phyloP scores from a whole-genome alignment of 2,329 filamentous ascomycete species.

The Escovopsis sp. region DNA sequence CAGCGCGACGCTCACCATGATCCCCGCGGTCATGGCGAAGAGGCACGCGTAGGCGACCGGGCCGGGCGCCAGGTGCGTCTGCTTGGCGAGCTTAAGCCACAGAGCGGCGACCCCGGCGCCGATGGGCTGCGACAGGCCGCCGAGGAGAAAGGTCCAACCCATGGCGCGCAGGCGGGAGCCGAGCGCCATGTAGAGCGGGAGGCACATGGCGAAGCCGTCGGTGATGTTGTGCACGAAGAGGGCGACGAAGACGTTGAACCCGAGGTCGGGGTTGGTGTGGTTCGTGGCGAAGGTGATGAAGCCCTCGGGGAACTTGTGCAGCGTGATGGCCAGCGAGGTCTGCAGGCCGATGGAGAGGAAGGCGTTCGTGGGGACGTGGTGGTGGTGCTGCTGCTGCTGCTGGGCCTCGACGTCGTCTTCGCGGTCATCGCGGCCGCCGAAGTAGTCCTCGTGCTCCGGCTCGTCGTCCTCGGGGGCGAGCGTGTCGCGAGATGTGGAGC shows the following conservation, averaged over 20 bases:
- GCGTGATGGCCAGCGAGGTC: constrained; percentile 83
- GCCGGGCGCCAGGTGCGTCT: constrained; percentile 33
- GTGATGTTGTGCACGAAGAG: constrained; percentile 97
- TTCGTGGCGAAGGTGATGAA: constrained; percentile 94
- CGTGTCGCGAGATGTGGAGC: constrained; percentile 25
- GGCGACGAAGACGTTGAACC: constrained; percentile 85
- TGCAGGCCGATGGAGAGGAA: constrained; percentile 93
- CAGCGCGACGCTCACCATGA: constrained; percentile 88
- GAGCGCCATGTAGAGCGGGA: constrained; percentile 85
- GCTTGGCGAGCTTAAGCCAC: constrained; percentile 63
- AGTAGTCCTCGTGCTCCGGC: constrained; percentile 6
- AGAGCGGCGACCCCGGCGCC: constrained; percentile 73
- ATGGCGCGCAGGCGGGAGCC: constrained; percentile 70
- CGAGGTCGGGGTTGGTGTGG: constrained; percentile 79
- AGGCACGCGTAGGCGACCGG: constrained; percentile 59
- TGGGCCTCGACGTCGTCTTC: constrained; percentile 30
- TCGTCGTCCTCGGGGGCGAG: constrained; percentile 14
- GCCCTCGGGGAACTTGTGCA: constrained; percentile 86
- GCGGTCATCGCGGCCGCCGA: constrained; percentile 14
- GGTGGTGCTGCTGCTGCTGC: constrained; percentile 49
- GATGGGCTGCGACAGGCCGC: constrained; percentile 73
- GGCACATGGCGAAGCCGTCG: constrained; percentile 86
- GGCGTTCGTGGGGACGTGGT: constrained; percentile 87
- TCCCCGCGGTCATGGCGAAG: constrained; percentile 81
- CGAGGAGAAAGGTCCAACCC: constrained; percentile 67